Base-by-base conservation (phyloP, 2,329 filamentous ascomycete species). In the Fusarium sp. region DNA sequence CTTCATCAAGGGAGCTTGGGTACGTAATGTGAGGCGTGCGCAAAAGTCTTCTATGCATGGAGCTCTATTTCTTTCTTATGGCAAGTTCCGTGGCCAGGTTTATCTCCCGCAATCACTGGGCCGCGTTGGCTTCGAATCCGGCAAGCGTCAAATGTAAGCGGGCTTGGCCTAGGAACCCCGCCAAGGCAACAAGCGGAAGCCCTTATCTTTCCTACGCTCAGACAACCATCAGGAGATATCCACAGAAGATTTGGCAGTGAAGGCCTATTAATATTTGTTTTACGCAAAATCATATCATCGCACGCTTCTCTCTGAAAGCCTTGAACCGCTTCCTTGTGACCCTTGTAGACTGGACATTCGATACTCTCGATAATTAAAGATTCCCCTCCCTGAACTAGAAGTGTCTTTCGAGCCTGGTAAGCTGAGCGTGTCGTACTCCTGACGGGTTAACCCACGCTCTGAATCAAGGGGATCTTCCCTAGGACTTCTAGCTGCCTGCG, bases 321-420 rank as follows among this genome's bases (percentile, higher is more conserved):
- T 25, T 22, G 70, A 73, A 60, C 59, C 71, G 65, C 61, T 71
- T 17, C 56, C 56, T 22, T 38, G 56, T 10, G 70, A 73, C 15
- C 56, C 57, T 20, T 59, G 72, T 68, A 61, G 38, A 17, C 67
- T 73, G 5, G 68, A 67, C 37, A 62, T 8, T n/a, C 32, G 20
- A 5, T 68, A 50, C 14, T 71, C 71, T 27, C 50, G 56, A 59
- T 73, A 38, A 22, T 70, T 38, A 57, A 71, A 40, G 11, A 65
- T 57, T 2, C 47, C 66, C 33, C 65, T 71, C 1, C 30, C 38
- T 2, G 70, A 68, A 3, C 60, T 73, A 4, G 67, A 71, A 5
- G 60, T 67, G 20, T 71, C 70, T 73, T 73, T 73, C 17, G 35
- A 57, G 9, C 63, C 71, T 73, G 70, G 71, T 71, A 73, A 73